These are phyloP conservation scores for Colletotrichum spinosum DNA, from an alignment of 2,329 filamentous ascomycete genomes.

Conservation along the genomic window DNA sequence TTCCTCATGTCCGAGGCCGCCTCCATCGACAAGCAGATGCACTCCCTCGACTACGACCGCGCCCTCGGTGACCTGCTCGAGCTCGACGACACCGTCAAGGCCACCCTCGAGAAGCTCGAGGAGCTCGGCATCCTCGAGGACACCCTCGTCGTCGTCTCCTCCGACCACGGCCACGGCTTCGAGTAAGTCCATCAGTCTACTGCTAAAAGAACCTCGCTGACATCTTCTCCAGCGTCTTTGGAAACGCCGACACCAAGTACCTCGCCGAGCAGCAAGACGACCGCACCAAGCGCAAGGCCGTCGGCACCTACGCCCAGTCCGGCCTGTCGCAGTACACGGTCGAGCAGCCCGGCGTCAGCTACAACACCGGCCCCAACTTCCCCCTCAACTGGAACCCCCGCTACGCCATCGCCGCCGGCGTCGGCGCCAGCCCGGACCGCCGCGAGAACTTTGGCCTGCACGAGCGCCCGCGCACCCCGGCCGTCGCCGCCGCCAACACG, in stretches of 20 bases:
- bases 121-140: conserved; percentile 75
- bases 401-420: conserved; percentile 81
- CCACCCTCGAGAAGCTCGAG: conserved; percentile 77
- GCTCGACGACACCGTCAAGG: conserved; percentile 84
- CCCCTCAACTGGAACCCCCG: conserved; percentile 87
- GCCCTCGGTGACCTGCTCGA: conserved; percentile 87
- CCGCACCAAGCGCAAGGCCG: conserved; percentile 79
- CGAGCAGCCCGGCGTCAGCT: conserved; percentile 68
- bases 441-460: conserved; percentile 82
- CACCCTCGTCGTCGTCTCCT: conserved; percentile 83
- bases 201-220: fast-evolving
- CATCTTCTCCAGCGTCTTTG: conserved; percentile 68
- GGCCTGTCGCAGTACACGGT: conserved; percentile 81
- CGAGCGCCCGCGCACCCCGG: conserved; percentile 71
- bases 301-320: conserved; percentile 79
- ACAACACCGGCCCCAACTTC: conserved; percentile 81
- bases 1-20: conserved; percentile 91
- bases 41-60: conserved; percentile 85
- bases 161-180: conserved; percentile 92
- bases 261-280: conserved; percentile 72
- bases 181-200: conserved; percentile 56
- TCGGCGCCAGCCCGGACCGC: conserved; percentile 78
- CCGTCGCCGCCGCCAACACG: conserved; percentile 58
- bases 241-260: conserved; percentile 84
- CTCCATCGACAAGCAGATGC: conserved; percentile 92